These are phyloP conservation scores for Herpetomonas tarakana DNA, from an alignment of 208 protist species.

Conservation along the genomic window DNA sequence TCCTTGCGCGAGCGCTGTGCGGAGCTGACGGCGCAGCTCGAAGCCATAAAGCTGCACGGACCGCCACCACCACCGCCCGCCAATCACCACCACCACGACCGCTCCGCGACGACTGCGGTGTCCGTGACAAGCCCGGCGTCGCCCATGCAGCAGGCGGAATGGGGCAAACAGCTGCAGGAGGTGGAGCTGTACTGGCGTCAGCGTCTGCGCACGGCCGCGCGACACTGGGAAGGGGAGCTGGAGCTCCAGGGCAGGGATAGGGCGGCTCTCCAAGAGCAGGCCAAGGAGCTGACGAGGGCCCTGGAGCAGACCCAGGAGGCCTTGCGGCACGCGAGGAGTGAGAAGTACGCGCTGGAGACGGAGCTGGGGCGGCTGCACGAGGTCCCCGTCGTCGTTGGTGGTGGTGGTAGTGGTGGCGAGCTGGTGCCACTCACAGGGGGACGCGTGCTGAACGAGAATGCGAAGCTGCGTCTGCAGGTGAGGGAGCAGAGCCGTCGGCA, in stretches of 20 bases:
- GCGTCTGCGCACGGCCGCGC: slow-evolving; percentile 32
- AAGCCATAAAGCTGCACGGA: slow-evolving; percentile 22
- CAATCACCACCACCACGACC: neutral
- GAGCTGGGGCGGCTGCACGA: no score
- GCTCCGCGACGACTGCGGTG: neutral
- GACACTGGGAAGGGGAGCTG: slow-evolving; percentile 35
- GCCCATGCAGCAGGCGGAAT: slow-evolving; percentile 26
- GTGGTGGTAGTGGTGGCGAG: slow-evolving; percentile 6
- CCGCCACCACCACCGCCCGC: neutral
- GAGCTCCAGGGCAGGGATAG: slow-evolving; percentile 23
- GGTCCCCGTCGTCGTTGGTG: no score
- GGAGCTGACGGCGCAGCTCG: slow-evolving; percentile 29
- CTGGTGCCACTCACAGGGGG: neutral
- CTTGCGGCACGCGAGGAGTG: slow-evolving; percentile 12
- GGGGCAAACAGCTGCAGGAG: slow-evolving; percentile 33
- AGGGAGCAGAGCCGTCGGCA: neutral
- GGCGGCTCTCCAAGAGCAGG: slow-evolving; percentile 32
- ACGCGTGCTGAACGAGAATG: neutral
- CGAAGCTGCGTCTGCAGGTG: neutral
- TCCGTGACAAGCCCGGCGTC: neutral
- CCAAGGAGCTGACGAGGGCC: slow-evolving; percentile 36
- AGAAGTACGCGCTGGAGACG: slow-evolving; percentile 20
- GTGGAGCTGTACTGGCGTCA: slow-evolving; percentile 53
- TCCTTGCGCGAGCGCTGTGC: slow-evolving; percentile 44
- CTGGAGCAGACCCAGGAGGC: slow-evolving; percentile 39